Evolutionary conservation across 108 stramenopile species (phyloP), one percentile per base, ranked within the genome.

Genomic region (Poteriospumella lacustris): DNA sequence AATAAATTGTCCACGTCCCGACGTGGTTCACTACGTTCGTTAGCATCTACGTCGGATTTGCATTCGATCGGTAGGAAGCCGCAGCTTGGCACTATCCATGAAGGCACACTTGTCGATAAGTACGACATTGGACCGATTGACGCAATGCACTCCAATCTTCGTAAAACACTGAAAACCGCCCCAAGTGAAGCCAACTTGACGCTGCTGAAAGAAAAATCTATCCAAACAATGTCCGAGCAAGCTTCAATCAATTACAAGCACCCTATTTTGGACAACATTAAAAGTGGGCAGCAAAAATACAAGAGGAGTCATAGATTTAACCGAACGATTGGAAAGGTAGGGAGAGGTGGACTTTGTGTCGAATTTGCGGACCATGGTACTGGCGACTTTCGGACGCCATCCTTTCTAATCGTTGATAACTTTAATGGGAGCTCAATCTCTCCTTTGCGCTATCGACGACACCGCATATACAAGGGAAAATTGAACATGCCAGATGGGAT

Each of bases 321-420:
- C 28, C 15, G 60, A 3, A 64, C 3, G 9, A 19, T 31, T 64
- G 60, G 60, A 5, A 64, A 19, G 15, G 5, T 64, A 9, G 60
- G 60, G 33, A 64, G 36, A 24, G 60, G 60, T 34, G 15, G 29
- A 24, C 28, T 64, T 31, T 64, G 60, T 64, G 3, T 64, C 5
- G 60, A 64, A 15, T 78, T 28, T 39, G 33, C 60, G 3, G 77
- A 78, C n/a, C n/a, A 15, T 1, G 77, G 77, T 1, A 78, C 77
- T 33, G 77, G 77, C 39, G 77, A 78, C 43, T 78, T 64, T 28
- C 77, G 77, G 19, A 15, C 60, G 1, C 77, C 77, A 9, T 78
- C 77, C 59, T 78, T 78, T 29, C 1, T 15, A 24, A 24, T 64
- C 24, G 77, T 78, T 1, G 59, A 64, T 26, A 64, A 78, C 43